Base-by-base conservation (phyloP, 2,329 filamentous ascomycete genomes). In the Stagonosporopsis chrysanthemi region DNA sequence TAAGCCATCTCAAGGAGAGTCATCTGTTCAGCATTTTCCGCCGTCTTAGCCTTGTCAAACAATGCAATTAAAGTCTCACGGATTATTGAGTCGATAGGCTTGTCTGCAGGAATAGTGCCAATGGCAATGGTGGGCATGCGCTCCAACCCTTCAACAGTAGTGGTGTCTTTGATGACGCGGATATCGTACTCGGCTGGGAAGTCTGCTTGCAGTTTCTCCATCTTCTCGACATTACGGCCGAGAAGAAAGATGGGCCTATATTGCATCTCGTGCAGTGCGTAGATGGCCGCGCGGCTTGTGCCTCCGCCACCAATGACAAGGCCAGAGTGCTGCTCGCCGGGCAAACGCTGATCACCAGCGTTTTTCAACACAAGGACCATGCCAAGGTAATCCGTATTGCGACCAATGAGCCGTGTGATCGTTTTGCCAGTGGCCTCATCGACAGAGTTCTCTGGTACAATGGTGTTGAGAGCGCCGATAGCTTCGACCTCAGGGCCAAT, bases 381-480 rank as follows among this genome's bases (percentile, higher is more conserved):
- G 61, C 95, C 95, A 70, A 87, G 85, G 90, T 92, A 99, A 79
- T 99, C 95, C 12, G 95, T 99, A 77, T 99, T 99, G 74, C 93
- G 90, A 40, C 95, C 95, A 15, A 90, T 76, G 3, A 98, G 85
- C 4, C 81, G 84, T 40, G 62, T 80, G 17, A 67, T 58, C 46
- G 69, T 77, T 52, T 81, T 76, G 4, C 78, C 80, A 3, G 75
- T 79, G 7, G 56, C 65, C 15, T 66, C 70, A 7, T 78, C 73
- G 24, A 72, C 71, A 14, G 64, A 64, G 4, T 57, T 61, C 3
- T 85, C 72, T 0, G 90, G 88, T 26, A 97, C 86, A 69, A 99
- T 89, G 17, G 95, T 99, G 79, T 99, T 99, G 62, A 98, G 90
- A 3, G 95, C 95, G 22, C 95, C 95, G 60, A 99, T 97, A 28